Evolutionary conservation across 2,329 filamentous ascomycete species (phyloP), one percentile per base, ranked within the genome.

Genomic region (Phoma sp.): DNA sequence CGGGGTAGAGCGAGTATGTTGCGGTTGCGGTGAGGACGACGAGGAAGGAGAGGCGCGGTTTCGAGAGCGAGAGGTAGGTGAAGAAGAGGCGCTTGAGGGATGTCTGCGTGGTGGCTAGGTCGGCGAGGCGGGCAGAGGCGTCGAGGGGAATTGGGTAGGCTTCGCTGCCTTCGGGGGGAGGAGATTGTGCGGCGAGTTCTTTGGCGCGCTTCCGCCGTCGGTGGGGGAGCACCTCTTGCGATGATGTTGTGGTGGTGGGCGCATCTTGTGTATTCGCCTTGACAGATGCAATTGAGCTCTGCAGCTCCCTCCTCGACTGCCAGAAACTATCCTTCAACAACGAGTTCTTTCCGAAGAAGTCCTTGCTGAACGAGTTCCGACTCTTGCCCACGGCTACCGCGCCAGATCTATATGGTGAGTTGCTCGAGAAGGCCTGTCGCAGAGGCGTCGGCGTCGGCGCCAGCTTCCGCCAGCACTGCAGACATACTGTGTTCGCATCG

Each of bases 21-120:
- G 91, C 90, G 74, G 95, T 96, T 23, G 93, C 91, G 0, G 92
- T 92, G 40, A 99, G 87, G 26, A 96, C 89, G 57, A 99, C 89
- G 39, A 99, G 87, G 65, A 96, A 89, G 7, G 92, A 93, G 42
- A 99, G 86, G 47, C 93, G 92, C 3, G 95, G 95, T 74, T 99
- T 99, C n/a, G 93, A 90, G 62, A 99, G 87, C 21, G 95, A 91
- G 59, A 99, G 87, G 67, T 92, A 92, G 25, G 91, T 87, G 18
- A 92, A 90, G 60, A 95, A 72, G 49, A 86, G 83, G 52, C 92
- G 90, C 57, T 82, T 81, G 36, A 87, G 63, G 18, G 85, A 86
- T 43, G 80, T 74, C 26, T 79, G 76, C 10, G 85, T 84, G 48
- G 86, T 81, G 18, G 78, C 73, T 47, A 84, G 73, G 36, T 78